Conservation (phyloP, 441 rosid species). For the Adansonia grandidieri region DNA sequence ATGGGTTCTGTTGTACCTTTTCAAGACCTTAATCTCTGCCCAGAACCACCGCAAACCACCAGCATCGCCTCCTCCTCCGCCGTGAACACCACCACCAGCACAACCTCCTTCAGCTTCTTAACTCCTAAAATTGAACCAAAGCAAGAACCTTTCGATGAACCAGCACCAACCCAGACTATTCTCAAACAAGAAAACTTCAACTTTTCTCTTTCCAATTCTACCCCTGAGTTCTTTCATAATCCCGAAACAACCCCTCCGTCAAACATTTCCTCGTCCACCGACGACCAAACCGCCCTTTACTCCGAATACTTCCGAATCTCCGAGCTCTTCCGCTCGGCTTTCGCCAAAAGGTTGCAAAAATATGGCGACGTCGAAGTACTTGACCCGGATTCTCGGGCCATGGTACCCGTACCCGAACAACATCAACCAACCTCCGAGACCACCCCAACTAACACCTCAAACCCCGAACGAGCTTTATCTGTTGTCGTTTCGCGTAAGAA, state of each 20-base stretch:
- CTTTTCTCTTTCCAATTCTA: conserved; percentile 31
- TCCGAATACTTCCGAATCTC: conserved; percentile 64
- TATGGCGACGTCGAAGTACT: conserved; percentile 46
- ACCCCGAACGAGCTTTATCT: conserved; percentile 20
- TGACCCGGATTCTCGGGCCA: conserved; percentile 66
- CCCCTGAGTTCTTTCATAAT: conserved; percentile 31
- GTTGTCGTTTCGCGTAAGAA: conserved; percentile 34
- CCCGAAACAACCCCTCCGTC: conserved; percentile 36
- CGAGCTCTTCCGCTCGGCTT: conserved; percentile 70
- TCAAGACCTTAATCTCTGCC: conserved; percentile 65
- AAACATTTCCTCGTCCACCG: conserved; percentile 24
- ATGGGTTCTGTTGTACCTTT: conserved; percentile 68
- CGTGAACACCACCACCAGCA: neutral
- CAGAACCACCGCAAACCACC: conserved; percentile 37
- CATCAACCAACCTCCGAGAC: conserved; percentile 9
- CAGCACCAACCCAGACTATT: conserved; percentile 23
- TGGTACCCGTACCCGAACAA: conserved; percentile 51
- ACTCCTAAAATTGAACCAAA: conserved; percentile 64
- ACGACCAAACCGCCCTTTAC: conserved; percentile 49
- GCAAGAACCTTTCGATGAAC: conserved; percentile 57
- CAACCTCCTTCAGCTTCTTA: conserved; percentile 19
- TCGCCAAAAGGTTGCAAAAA: conserved; percentile 49
- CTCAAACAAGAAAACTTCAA: conserved; percentile 17
- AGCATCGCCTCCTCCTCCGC: conserved; percentile 22
- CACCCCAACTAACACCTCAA: neutral